Conservation (phyloP, 208 protist genomes). For the Leishmania turanica region DNA sequence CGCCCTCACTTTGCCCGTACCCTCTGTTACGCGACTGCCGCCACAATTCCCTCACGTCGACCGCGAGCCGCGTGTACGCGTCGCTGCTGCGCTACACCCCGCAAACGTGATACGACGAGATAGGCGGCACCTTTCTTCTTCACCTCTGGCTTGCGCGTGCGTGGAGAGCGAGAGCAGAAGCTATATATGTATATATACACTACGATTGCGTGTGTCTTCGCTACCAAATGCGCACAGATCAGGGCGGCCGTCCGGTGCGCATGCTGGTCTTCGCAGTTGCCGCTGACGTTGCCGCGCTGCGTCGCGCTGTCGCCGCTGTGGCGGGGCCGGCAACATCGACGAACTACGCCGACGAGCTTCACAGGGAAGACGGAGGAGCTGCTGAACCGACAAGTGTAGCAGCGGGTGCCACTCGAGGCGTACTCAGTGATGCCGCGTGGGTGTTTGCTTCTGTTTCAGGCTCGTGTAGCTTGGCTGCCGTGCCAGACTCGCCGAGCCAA, state of each 20-base stretch:
- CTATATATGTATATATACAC: neutral
- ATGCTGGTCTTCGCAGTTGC: constrained; percentile 21
- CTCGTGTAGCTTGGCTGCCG: too few relatives aligned
- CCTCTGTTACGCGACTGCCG: neutral
- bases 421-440: neutral
- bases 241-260: neutral
- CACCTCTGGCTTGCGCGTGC: neutral
- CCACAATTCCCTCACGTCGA: neutral
- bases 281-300: constrained; percentile 1
- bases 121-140: neutral
- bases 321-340: neutral
- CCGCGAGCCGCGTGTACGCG: neutral
- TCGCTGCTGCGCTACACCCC: neutral
- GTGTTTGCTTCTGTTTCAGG: neutral
- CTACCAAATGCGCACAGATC: neutral
- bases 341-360: neutral
- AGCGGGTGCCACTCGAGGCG: neutral
- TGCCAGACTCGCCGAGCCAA: neutral
- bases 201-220: neutral
- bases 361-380: neutral
- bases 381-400: neutral
- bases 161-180: neutral
- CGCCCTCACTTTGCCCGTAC: neutral
- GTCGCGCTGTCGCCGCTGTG: neutral
- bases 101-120: neutral